These are phyloP conservation scores for Laguncularia racemosa DNA, from an alignment of 345 rosid genomes.

Conservation along the genomic window DNA sequence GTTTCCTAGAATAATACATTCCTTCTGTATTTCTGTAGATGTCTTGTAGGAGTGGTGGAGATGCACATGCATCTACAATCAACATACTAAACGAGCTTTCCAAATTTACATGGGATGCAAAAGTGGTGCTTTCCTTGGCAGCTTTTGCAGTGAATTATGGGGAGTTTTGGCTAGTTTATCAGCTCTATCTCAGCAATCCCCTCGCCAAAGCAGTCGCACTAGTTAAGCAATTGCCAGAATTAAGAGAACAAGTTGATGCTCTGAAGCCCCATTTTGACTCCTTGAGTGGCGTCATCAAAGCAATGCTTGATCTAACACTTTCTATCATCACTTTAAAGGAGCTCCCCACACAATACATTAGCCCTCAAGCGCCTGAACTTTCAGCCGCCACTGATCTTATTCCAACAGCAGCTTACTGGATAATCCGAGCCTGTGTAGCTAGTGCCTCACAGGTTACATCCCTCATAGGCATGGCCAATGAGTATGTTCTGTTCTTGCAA, in stretches of 20 bases:
- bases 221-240: slow-evolving; percentile 48
- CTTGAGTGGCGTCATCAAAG: slow-evolving; percentile 23
- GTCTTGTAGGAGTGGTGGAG: slow-evolving; percentile 37
- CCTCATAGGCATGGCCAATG: slow-evolving; percentile 37
- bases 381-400: slow-evolving; percentile 27
- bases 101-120: slow-evolving; percentile 51
- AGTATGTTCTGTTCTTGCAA: slow-evolving; percentile 29
- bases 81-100: slow-evolving; percentile 29
- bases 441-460: slow-evolving; percentile 39
- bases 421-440: slow-evolving; percentile 33
- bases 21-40: slow-evolving; percentile 20
- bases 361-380: slow-evolving; percentile 23
- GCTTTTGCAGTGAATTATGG: slow-evolving; percentile 54
- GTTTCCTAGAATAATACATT: not conserved
- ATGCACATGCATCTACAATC: slow-evolving; percentile 36
- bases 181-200: slow-evolving; percentile 35
- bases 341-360: slow-evolving; percentile 39
- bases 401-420: slow-evolving; percentile 61
- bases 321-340: slow-evolving; percentile 42
- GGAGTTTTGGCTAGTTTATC: slow-evolving; percentile 49
- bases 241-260: slow-evolving; percentile 19
- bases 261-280: slow-evolving; percentile 35
- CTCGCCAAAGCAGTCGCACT: slow-evolving; percentile 49
- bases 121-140: slow-evolving; percentile 42
- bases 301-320: slow-evolving; percentile 34